Base-by-base conservation (phyloP, 2,329 filamentous ascomycete genomes). In the Aspergillus jensenii region DNA sequence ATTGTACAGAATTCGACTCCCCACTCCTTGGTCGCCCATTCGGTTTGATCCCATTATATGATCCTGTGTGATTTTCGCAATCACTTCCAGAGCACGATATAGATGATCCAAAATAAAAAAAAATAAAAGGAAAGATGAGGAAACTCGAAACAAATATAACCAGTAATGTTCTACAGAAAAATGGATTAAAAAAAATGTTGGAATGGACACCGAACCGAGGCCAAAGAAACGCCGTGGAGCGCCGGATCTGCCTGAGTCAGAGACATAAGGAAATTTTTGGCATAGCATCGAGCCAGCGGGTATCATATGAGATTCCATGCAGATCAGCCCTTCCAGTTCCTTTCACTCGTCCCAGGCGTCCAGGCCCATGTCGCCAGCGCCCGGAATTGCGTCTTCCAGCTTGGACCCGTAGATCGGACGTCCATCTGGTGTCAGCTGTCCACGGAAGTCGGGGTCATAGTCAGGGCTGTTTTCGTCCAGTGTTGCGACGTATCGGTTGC, bases 401-500 rank as follows among this genome's bases (percentile, higher is more conserved):
- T 72, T 74, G 3, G 70, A 71, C 2, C 70, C 71, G 12, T 69
- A 71, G 51, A 78, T 72, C 0, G 77, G 77, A 33, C 72, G 74
- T 12, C 77, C 77, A 21, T 79, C 73, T 1, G 73, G 66, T 6
- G 76, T 77, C 9, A 79, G 67, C 39, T 74, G 72, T 3, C 77
- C 77, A 31, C 74, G 71, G 68, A 76, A 79, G 9, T 78, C 75
- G 0, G 75, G 74, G 56, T 79, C 73, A 60, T 74, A 79, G 59
- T 77, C 75, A 8, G 67, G 69, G 48, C 76, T 78, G 27, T 65
- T 71, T 25, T 76, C 73, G 57, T 79, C 77, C 46, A 79, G 65
- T 6, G 77, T 79, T 9, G 77, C 76, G 5, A 79, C 77, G 55
- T 79, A 79, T 49, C 76, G 70, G 59, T 79, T 79, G 44, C 77